Evolutionary conservation across 2,329 filamentous ascomycete species (phyloP).

Genomic region (Lasiodiplodia citricola): DNA sequence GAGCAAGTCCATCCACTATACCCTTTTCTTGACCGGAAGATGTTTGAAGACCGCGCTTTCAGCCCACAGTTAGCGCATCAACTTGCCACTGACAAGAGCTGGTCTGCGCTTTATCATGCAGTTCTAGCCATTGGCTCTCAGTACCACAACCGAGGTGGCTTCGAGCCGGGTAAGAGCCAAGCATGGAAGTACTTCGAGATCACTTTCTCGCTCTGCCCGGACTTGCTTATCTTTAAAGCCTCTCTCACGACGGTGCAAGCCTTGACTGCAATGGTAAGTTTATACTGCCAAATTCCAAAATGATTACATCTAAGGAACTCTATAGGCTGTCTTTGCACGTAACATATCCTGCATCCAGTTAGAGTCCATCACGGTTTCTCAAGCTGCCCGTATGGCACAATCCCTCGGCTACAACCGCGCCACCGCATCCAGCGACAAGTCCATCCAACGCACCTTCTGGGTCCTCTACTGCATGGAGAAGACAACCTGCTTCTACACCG

Average conservation of each 20-base stretch:
- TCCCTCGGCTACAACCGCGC: constrained; percentile 39
- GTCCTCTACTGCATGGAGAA: constrained; percentile 50
- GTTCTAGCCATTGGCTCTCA: constrained; percentile 48
- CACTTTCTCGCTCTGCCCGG: constrained; percentile 44
- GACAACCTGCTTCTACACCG: constrained; percentile 38
- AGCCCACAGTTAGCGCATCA: constrained; percentile 35
- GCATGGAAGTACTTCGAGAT: constrained; percentile 49
- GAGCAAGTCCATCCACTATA: constrained; percentile 46
- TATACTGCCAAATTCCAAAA: too few relatives aligned
- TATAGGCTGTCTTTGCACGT: constrained; percentile 42
- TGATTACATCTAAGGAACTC: neutral
- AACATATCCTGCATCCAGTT: constrained; percentile 44
- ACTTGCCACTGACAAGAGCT: constrained; percentile 38
- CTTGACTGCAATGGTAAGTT: constrained; percentile 32
- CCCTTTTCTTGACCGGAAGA: constrained; percentile 47
- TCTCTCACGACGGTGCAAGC: constrained; percentile 36
- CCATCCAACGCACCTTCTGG: constrained; percentile 45
- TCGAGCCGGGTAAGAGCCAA: constrained; percentile 46
- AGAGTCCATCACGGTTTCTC: constrained; percentile 38
- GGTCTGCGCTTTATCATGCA: constrained; percentile 47
- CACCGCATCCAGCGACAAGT: constrained; percentile 27
- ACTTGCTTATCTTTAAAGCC: constrained; percentile 37
- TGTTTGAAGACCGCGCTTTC: constrained; percentile 43
- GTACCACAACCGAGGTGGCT: constrained; percentile 43
- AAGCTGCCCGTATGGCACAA: constrained; percentile 43